Conservation (phyloP, 768 basidiomycete species). For the Termitomyces sp. region DNA sequence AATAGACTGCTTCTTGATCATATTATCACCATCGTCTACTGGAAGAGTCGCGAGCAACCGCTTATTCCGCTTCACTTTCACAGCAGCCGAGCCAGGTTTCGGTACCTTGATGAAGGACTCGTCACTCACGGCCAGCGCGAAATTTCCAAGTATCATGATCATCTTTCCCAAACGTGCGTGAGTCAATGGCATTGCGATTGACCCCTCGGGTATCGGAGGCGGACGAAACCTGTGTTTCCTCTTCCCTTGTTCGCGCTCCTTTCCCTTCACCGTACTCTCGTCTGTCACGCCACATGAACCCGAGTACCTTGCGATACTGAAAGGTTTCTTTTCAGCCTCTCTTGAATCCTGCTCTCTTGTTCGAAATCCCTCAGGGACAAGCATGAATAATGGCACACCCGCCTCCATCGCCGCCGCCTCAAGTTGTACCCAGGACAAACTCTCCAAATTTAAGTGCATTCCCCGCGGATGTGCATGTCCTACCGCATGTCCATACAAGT, state of each 20-base stretch:
- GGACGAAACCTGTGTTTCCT: neutral
- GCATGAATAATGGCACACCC: slow-evolving; percentile 48
- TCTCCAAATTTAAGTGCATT: slow-evolving; percentile 60
- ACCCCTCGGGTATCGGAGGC: slow-evolving; percentile 7
- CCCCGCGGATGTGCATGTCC: slow-evolving; percentile 29
- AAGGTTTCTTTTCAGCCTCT: neutral
- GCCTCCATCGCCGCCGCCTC: slow-evolving; percentile 64
- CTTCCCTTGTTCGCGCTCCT: neutral
- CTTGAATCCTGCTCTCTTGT: neutral
- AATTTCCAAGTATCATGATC: slow-evolving; percentile 46
- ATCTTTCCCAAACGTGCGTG: slow-evolving; percentile 54
- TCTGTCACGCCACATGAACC: neutral
- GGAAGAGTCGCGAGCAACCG: neutral
- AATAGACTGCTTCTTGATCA: too few relatives aligned
- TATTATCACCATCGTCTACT: neutral
- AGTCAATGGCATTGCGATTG: slow-evolving; percentile 32
- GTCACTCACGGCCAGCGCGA: slow-evolving; percentile 35
- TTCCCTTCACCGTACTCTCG: neutral
- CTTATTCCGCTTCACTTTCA: neutral
- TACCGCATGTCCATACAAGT: neutral
- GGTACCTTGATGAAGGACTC: slow-evolving; percentile 9
- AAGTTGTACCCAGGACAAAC: slow-evolving; percentile 46
- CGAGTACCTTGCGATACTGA: neutral
- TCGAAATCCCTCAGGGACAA: slow-evolving; percentile 33
- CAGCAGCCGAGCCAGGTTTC: slow-evolving; percentile 3